Conservation (phyloP, 2,329 filamentous ascomycete species). For the Bipolaris oryzae region DNA sequence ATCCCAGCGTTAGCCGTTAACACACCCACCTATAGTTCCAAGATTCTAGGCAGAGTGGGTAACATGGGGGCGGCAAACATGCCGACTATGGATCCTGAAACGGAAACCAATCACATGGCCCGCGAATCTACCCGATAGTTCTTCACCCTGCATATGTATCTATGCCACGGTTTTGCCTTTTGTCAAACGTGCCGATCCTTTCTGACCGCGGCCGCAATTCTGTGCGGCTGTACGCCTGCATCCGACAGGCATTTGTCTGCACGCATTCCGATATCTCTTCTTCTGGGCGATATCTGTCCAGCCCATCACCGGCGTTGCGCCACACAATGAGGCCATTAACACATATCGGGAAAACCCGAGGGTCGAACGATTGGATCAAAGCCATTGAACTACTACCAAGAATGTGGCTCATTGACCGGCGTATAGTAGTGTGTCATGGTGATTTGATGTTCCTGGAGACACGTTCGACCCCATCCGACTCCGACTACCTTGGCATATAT, state of each 20-base stretch:
- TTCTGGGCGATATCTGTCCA: constrained; percentile 14
- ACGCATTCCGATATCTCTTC: constrained; percentile 8
- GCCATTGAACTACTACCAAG: too few species aligned
- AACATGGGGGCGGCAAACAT: neutral
- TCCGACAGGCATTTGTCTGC: neutral
- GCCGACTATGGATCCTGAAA: neutral
- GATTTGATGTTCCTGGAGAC: neutral
- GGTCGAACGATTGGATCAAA: neutral
- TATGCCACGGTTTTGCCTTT: neutral
- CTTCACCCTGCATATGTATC: constrained; percentile 7
- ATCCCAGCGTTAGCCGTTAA: neutral
- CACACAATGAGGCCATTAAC: neutral
- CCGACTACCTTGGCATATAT: neutral
- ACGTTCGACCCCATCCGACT: neutral
- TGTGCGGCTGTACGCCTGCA: constrained; percentile 2
- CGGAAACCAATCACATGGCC: constrained; percentile 5
- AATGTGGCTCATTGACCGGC: neutral
- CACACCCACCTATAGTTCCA: neutral
- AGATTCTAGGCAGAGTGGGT: constrained; percentile 3
- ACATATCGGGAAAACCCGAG: neutral
- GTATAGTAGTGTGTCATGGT: neutral
- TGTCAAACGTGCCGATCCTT: constrained; percentile 3
- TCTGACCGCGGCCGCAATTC: constrained; percentile 14
- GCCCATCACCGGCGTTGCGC: neutral
- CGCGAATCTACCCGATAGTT: constrained; percentile 9